Conservation (phyloP, 768 basidiomycete species). For the Phlebiopsis gigantea region DNA sequence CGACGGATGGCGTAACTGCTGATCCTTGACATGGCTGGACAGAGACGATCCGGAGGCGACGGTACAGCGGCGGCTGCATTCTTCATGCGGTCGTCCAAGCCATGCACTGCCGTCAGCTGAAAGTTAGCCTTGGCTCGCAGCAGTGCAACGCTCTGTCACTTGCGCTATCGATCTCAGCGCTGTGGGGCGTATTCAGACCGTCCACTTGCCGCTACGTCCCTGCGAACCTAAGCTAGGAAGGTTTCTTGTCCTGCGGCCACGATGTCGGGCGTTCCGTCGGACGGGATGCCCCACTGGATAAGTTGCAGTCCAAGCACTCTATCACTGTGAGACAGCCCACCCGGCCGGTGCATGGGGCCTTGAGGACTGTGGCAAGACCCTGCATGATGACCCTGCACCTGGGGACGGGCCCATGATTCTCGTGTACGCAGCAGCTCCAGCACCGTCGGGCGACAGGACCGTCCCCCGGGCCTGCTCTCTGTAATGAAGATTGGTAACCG, state of each 20-base stretch:
- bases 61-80: slow-evolving; percentile 3
- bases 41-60: background rate
- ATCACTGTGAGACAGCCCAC: background rate
- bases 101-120: background rate
- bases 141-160: background rate
- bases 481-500: background rate
- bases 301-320: background rate
- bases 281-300: background rate
- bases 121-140: background rate
- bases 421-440: background rate
- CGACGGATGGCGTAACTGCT: background rate
- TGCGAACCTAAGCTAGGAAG: no score
- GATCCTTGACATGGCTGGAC: background rate
- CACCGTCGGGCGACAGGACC: background rate
- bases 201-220: no score
- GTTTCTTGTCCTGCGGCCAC: no score
- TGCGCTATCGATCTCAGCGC: background rate
- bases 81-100: background rate
- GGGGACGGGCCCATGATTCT: background rate
- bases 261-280: background rate
- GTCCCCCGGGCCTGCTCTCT: background rate
- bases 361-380: background rate
- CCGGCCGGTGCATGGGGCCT: background rate
- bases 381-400: background rate
- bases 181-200: no score